Base-by-base conservation (phyloP, 75 land plant genomes). In the Pinus albicaulis region DNA sequence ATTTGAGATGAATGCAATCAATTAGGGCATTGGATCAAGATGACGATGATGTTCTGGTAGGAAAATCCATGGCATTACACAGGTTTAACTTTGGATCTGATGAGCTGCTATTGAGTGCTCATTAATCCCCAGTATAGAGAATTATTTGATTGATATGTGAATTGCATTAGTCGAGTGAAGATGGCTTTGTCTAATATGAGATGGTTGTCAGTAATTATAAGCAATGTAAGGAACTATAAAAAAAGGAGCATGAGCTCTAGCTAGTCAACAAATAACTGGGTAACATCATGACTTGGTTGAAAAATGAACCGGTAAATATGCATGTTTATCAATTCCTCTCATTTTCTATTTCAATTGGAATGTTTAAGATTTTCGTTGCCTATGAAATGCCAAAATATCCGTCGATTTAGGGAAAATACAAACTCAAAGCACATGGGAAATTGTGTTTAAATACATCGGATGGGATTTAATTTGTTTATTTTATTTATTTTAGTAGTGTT, bases 191-290 rank as follows among this genome's bases (percentile, higher is more conserved):
- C 98, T 0, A 96, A 96, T 5, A 98, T 98, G 98, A 78, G 99
- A 82, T 98, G 98, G 55, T 87, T 98, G 82, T 95, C 98, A 36
- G 96, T 93, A 60, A 95, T 98, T 91, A 98, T 95, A 73, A 98
- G 98, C 79, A 98, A 98, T 63, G 88, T 98, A 26, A 81, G 98
- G 34, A 98, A 95, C 83, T 98, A 98, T 75, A 87, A 82, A 98
- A 95, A 87, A 98, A 95, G 79, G 99, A 98, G 79, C 92, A 86
- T 82, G 99, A 98, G 85, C 80, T 95, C 55, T 84, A 87, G 36
- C 82, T 98, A 6, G 98, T 96, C 75, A 95, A 96, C 77, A 94
- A 96, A 84, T 98, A 96, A 92, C 98, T 96, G 69, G 98, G 98
- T 4, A 90, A 96, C 76, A 87, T 96, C 61, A 86, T 98, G 5